Evolutionary conservation across 805 yeast species (phyloP), one percentile per base, ranked within the genome.

Genomic region (Ogataea henricii): DNA sequence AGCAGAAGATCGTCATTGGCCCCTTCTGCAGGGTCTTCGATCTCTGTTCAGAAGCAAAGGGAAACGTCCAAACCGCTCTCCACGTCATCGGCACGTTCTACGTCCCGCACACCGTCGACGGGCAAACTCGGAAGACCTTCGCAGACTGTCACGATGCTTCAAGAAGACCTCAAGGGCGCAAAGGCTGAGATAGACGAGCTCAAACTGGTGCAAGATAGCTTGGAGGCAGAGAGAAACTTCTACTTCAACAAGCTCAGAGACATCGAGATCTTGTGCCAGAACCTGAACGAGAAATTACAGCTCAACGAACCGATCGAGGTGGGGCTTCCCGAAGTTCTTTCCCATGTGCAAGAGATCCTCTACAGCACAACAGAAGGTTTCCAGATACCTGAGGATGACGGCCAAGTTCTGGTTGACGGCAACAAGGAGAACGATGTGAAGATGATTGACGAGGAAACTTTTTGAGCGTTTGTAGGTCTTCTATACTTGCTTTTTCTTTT

Each of bases 181-280:
- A 72, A 66, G n/a, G 69, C 73, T 4, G 89, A 87, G 54, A 56
- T 81, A 16, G 73, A 72, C 13, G 88, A 84, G 53, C 76, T 77
- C 54, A 76, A 74, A 49, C 72, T 78, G 18, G 80, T 84, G 12
- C 77, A 84, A 17, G 87, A 83, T 41, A 79, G 83, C 12, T 70
- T 89, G 42, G 88, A 85, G 59, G 79, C 87, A 1, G 97, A 94
- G 64, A 80, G 98, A 53, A 87, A 88, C 65, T 89, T 92, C 60
- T 94, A 94, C 66, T 92, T 88, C 69, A 83, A 86, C 60, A 94
- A 92, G 68, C 72, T 94, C 45, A 77, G 96, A 53, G 96, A 88
- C 49, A 87, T 94, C 47, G 99, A 94, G 66, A 81, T 89, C 22
- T 68, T 91, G 40, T 78, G 85, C 21, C 89, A 86, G 59, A 78